Conservation (phyloP, 2,329 filamentous ascomycete genomes). For the Setomelanomma holmii region DNA sequence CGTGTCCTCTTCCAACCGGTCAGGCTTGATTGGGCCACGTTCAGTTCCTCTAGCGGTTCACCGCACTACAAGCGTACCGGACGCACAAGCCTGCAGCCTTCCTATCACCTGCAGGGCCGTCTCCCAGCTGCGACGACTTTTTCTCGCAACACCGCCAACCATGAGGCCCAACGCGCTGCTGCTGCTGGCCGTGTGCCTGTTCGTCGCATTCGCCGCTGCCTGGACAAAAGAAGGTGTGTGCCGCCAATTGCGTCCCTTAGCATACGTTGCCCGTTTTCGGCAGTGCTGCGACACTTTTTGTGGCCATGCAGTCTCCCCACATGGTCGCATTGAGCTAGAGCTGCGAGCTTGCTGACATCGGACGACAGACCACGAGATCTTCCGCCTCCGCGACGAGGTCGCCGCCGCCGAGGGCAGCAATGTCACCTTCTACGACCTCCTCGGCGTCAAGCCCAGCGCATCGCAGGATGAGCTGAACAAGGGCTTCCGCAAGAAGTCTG, state of each 20-base stretch:
- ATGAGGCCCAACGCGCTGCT: slow-evolving; percentile 75
- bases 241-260: neutral
- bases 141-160: slow-evolving; percentile 42
- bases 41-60: slow-evolving; percentile 25
- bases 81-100: slow-evolving; percentile 40
- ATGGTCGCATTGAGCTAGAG: slow-evolving; percentile 21
- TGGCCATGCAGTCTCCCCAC: slow-evolving; percentile 13
- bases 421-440: slow-evolving; percentile 91
- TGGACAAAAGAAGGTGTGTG: slow-evolving; percentile 84
- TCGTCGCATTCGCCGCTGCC: slow-evolving; percentile 74
- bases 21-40: slow-evolving; percentile 34
- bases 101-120: slow-evolving; percentile 31
- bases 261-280: neutral
- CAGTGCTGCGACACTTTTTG: neutral
- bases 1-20: slow-evolving; percentile 9
- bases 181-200: slow-evolving; percentile 71
- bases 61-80: slow-evolving; percentile 24
- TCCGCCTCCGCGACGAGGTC: slow-evolving; percentile 90
- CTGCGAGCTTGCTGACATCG: slow-evolving; percentile 23
- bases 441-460: slow-evolving; percentile 76
- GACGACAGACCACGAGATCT: slow-evolving; percentile 89
- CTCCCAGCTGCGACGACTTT: slow-evolving; percentile 24
- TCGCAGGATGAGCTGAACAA: slow-evolving; percentile 89
- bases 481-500: slow-evolving; percentile 87
- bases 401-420: slow-evolving; percentile 74